Evolutionary conservation across 805 yeast genomes (phyloP).

Genomic region (Cyberlindnera maclurae): DNA sequence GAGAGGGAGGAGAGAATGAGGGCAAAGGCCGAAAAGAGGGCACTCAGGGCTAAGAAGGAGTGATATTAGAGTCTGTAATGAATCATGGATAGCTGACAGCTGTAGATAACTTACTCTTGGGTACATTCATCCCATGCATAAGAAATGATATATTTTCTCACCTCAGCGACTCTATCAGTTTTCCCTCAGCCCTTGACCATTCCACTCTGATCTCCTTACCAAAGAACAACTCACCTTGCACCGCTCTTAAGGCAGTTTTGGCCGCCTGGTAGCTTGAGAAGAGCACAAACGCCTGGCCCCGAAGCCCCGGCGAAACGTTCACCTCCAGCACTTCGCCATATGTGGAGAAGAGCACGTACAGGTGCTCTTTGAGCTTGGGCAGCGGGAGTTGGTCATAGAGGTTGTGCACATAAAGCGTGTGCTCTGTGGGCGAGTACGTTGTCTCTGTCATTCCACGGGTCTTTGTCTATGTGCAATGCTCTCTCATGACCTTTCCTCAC

Average conservation of each 20-base stretch:
- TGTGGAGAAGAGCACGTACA: constrained; percentile 52
- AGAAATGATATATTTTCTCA: background rate
- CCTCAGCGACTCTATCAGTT: constrained; percentile 7
- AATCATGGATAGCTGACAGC: too few species aligned
- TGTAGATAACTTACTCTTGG: background rate
- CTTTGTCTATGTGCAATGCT: too few species aligned
- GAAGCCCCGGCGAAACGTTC: constrained; percentile 33
- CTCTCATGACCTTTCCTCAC: too few species aligned
- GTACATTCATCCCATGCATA: background rate
- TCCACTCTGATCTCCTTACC: constrained; percentile 43
- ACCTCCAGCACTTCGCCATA: constrained; percentile 61
- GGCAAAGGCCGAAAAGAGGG: constrained; percentile 19
- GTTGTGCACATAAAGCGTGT: constrained; percentile 52
- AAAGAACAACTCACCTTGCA: constrained; percentile 44
- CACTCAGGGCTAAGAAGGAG: constrained; percentile 3
- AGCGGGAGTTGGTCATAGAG: constrained; percentile 49
- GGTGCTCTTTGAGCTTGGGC: constrained; percentile 38
- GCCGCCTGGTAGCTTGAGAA: constrained; percentile 45
- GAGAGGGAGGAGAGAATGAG: constrained; percentile 63
- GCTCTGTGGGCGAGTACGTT: constrained; percentile 14
- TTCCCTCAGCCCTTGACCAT: constrained; percentile 32
- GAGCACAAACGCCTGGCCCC: constrained; percentile 66
- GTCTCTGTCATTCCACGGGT: background rate
- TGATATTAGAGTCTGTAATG: background rate
- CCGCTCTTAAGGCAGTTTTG: constrained; percentile 38